A percentile compares a stretch with the other conserved stretches of the same genome.
Conservation (phyloP, 176 grass and related monocot species). For the Carex scoparia region DNA sequence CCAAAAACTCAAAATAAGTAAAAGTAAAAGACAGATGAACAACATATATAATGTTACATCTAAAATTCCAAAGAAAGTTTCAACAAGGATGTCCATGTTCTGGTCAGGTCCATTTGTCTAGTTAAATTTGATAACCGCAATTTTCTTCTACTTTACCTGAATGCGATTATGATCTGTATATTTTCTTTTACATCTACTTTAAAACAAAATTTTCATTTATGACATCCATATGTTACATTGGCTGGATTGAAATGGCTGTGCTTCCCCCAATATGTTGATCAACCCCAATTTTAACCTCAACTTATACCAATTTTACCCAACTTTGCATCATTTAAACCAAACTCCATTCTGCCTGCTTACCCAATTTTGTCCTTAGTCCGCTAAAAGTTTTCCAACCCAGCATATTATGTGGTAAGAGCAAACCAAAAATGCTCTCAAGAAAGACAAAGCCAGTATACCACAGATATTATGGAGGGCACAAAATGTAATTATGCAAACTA, state of each 20-base stretch:
- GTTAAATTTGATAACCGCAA: background rate
- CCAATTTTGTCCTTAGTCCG: background rate
- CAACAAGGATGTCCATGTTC: background rate
- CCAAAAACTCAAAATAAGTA: slow-evolving; percentile 6
- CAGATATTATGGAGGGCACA: background rate
- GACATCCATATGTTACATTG: background rate
- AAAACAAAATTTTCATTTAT: background rate
- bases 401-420: background rate
- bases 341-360: background rate
- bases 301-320: background rate
- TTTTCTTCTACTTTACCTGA: slow-evolving; percentile 3
- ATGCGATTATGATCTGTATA: background rate
- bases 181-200: background rate
- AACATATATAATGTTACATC: background rate
- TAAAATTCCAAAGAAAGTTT: background rate
- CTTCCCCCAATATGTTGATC: background rate
- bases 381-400: background rate
- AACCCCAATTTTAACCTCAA: background rate
- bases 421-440: background rate
- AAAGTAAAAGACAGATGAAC: background rate
- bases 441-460: background rate
- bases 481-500: slow-evolving; percentile 21
- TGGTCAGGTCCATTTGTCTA: background rate
- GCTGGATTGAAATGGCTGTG: background rate
- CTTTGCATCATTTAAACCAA: background rate